Base-by-base conservation (phyloP, 306 rosid species). In the Lathyrus tuberosus region DNA sequence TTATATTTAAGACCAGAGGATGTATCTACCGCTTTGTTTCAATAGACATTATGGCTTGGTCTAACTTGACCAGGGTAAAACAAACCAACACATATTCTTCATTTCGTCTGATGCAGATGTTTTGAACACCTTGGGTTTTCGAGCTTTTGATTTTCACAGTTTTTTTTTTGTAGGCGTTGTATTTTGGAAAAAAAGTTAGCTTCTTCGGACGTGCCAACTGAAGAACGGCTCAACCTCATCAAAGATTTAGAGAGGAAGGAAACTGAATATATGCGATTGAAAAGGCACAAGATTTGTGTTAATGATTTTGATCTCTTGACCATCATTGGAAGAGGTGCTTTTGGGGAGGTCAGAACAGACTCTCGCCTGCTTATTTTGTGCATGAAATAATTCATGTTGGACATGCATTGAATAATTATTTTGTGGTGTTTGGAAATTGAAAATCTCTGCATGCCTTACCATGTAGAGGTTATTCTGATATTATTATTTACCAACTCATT, bases 271-370 rank as follows among this genome's bases (percentile, higher is more conserved):
- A 94, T 94, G 94, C 87, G 98, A 70, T 85, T 94, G 65, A 94
- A 88, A 82, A 88, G 98, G 86, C 88, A 94, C 84, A 94, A 83
- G 82, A 94, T 90, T 70, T 94, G 97, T 47, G 98, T 90, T 65
- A 65, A 94, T 74, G 98, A 94, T 84, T 94, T 94, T 87, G 98
- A 94, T 77, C 97, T 71, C 70, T 80, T 94, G 84, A 90, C 96
- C 72, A 90, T 94, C 80, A 94, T 94, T 80, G 98, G 98, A 71
- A 86, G 98, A 79, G 98, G 98, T 67, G 97, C 98, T 56, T 94
- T 78, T 85, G 97, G 98, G 73, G 98, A 94, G 95, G 98, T 94
- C 72, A 77, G 96, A 76, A 73, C 71, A 62, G 13, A 49, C 68
- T 67, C 67, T 86, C 47, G 16, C 49, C 24, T 44, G 41, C 56